These are phyloP conservation scores for Xylaria sp. DNA, from an alignment of 2,329 filamentous ascomycete species.

Conservation along the genomic window DNA sequence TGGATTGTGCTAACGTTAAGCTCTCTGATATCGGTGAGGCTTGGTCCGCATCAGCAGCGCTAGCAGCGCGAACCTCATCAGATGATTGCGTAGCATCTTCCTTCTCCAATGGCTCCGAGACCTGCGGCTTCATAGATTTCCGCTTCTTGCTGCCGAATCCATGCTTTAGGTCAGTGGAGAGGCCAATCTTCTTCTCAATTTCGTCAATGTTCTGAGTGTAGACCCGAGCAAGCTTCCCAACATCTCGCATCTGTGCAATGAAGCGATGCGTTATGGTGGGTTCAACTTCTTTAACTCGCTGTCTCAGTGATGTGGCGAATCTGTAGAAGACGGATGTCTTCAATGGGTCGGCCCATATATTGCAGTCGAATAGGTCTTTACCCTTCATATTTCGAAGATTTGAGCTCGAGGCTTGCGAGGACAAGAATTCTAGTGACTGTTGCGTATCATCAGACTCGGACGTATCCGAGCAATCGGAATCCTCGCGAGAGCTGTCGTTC, in stretches of 20 bases:
- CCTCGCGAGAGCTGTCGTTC: conserved; percentile 54
- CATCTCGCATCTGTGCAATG: conserved; percentile 73
- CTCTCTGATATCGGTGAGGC: conserved; percentile 38
- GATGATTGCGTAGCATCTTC: conserved; percentile 36
- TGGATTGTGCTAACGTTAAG: conserved; percentile 29
- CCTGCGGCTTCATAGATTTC: conserved; percentile 53
- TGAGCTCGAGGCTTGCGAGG: conserved; percentile 54
- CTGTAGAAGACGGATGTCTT: conserved; percentile 78
- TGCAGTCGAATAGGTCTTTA: conserved; percentile 76
- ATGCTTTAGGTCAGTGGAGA: conserved; percentile 69
- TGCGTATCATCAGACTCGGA: conserved; percentile 60
- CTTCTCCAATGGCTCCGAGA: conserved; percentile 39
- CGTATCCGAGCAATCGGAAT: conserved; percentile 47
- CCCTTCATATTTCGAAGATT: conserved; percentile 73
- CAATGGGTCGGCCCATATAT: conserved; percentile 74
- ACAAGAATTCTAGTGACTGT: conserved; percentile 54
- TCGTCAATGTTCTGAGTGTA: conserved; percentile 83
- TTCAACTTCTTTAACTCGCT: conserved; percentile 70
- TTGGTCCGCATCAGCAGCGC: conserved; percentile 39
- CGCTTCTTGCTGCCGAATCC: conserved; percentile 71
- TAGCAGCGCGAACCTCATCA: conserved; percentile 35
- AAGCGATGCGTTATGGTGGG: conserved; percentile 76
- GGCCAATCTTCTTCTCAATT: conserved; percentile 75
- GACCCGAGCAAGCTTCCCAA: conserved; percentile 74
- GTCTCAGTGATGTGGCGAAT: conserved; percentile 74